Conservation (phyloP, 306 rosid species). For the Cyamopsis tetragonoloba region DNA sequence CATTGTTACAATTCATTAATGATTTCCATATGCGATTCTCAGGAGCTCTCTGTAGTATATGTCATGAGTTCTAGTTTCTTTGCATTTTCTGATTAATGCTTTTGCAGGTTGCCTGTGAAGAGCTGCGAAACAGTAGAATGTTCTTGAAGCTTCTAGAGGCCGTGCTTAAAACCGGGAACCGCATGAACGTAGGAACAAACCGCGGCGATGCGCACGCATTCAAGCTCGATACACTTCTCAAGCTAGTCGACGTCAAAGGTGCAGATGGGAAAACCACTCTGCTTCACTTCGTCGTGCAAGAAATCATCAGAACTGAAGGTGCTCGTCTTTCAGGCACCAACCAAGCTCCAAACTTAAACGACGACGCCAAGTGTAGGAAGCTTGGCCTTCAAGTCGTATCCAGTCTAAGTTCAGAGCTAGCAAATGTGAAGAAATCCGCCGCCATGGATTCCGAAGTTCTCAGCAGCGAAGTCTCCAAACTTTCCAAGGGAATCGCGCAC, state of each 20-base stretch:
- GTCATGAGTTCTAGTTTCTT: neutral
- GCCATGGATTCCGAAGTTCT: slow-evolving; percentile 89
- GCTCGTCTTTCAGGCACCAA: slow-evolving; percentile 52
- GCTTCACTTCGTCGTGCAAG: slow-evolving; percentile 91
- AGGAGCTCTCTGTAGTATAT: neutral
- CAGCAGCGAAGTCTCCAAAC: slow-evolving; percentile 72
- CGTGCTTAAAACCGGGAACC: slow-evolving; percentile 92
- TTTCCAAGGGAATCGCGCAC: slow-evolving; percentile 59
- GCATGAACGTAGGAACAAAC: slow-evolving; percentile 97
- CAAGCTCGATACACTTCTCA: slow-evolving; percentile 98
- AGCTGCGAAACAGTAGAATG: slow-evolving; percentile 85
- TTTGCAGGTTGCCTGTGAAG: slow-evolving; percentile 80
- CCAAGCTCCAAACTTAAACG: slow-evolving; percentile 42
- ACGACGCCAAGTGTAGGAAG: slow-evolving; percentile 73
- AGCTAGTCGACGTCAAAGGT: slow-evolving; percentile 82
- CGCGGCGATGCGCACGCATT: slow-evolving; percentile 98
- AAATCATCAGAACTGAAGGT: slow-evolving; percentile 86
- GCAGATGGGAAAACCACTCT: slow-evolving; percentile 95
- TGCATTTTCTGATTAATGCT: neutral
- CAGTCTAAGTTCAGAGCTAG: slow-evolving; percentile 71
- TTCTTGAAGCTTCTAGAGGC: slow-evolving; percentile 95
- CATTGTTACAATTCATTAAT: neutral
- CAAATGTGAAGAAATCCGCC: slow-evolving; percentile 87
- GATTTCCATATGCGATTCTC: neutral
- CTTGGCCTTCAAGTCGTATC: slow-evolving; percentile 88